Base-by-base conservation (phyloP, 495 filamentous ascomycete species). In the Lophiotrema nucula region DNA sequence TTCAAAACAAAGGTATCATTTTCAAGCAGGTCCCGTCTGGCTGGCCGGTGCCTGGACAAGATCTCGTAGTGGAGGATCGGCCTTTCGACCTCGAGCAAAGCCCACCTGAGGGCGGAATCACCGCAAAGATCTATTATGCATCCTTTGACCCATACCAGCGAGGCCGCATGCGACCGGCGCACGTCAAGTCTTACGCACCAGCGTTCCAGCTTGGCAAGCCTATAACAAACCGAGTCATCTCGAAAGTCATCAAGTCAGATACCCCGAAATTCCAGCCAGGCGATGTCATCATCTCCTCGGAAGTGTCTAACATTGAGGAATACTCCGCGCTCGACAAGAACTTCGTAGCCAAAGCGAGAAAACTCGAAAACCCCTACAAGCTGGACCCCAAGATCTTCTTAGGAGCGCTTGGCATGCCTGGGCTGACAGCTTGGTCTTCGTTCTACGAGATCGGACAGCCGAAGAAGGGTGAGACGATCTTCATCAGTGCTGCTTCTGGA, bases 61-160 rank as follows among this genome's bases (percentile, higher is more conserved):
- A 97, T 69, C 77, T 96, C 33, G 70, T 68, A n/a, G 62, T 95
- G 49, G 88, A 95, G 70, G 66, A 79, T 45, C 78, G 76, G 28
- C 70, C 76, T 11, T 85, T 92, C 72, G 88, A 92, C 70, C 68
- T 82, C 56, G 73, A 81, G n/a, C 74, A 81, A 25, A 59, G 78
- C 0, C 79, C 85, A 23, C 88, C 89, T 6, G 61, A 77, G 28
- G 84, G 87, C 58, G 90, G 92, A 27, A 67, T 95, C 24, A 82
- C 84, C 31, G 68, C 86, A 52, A 83, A 87, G 70, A 86, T 87
- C 57, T 80, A 88, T 68, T 90, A 86, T 69, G 78, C 84, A 70
- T 95, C 89, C 55, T 88, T 86, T 72, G 92, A 97, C 74, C 92
- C 92, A 6, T 96, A 96, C 77, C 84, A 87, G 73, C 87, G 92